These are phyloP conservation scores for Boletales sp. DNA, from an alignment of 768 basidiomycete genomes.

Conservation along the genomic window DNA sequence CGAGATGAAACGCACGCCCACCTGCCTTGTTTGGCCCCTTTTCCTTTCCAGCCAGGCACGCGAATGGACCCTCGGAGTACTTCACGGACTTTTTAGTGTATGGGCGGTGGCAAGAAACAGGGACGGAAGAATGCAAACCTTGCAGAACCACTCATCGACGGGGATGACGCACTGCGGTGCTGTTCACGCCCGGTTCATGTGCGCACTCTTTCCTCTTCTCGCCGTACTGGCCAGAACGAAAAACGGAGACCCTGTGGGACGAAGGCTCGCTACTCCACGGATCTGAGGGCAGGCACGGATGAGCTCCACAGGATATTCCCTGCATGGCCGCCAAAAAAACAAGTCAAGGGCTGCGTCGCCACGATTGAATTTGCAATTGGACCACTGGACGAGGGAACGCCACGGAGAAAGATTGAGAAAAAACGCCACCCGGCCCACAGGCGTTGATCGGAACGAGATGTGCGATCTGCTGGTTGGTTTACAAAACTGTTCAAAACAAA, in stretches of 20 bases:
- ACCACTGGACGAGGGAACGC: slow-evolving; percentile 18
- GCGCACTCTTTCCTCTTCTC: background rate
- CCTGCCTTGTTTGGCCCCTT: background rate
- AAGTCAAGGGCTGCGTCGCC: slow-evolving; percentile 17
- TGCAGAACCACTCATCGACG: slow-evolving; percentile 8
- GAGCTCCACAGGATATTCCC: slow-evolving; percentile 17
- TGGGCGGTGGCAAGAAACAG: slow-evolving; percentile 8
- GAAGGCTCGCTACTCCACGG: slow-evolving; percentile 16
- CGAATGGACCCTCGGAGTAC: background rate
- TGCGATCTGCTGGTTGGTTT: slow-evolving; percentile 13
- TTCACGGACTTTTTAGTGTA: background rate
- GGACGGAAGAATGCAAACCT: slow-evolving; percentile 6
- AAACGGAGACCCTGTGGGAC: slow-evolving; percentile 19
- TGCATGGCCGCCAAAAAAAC: slow-evolving; percentile 7
- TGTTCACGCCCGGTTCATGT: background rate
- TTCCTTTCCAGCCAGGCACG: slow-evolving; percentile 4
- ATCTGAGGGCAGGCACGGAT: slow-evolving; percentile 9
- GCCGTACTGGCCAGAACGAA: background rate
- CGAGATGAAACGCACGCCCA: slow-evolving; percentile 8
- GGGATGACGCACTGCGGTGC: slow-evolving; percentile 14
- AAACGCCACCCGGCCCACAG: slow-evolving; percentile 20
- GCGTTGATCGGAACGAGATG: slow-evolving; percentile 25
- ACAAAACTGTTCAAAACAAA: slow-evolving; percentile 6
- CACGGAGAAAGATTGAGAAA: slow-evolving; percentile 18
- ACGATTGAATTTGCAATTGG: slow-evolving; percentile 21